These are phyloP conservation scores for Salinomyces thailandicus DNA, from an alignment of 2,329 filamentous ascomycete genomes.

Conservation along the genomic window DNA sequence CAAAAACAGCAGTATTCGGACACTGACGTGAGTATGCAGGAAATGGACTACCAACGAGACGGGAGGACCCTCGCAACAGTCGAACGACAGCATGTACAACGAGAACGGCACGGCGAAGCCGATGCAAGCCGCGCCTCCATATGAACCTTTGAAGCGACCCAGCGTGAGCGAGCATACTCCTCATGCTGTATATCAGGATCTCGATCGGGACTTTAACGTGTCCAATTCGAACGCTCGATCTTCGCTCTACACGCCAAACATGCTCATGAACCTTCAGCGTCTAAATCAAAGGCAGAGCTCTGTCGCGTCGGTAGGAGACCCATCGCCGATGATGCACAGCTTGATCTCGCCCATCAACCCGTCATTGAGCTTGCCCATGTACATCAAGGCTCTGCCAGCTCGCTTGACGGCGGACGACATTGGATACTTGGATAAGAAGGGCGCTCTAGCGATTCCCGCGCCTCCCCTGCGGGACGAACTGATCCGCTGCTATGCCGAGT, in stretches of 20 bases:
- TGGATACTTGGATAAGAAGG: slow-evolving; percentile 72
- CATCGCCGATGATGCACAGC: slow-evolving; percentile 15
- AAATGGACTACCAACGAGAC: slow-evolving; percentile 25
- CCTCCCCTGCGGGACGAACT: slow-evolving; percentile 65
- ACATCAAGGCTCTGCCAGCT: slow-evolving; percentile 67
- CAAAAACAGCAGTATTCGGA: neutral
- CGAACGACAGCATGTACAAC: slow-evolving; percentile 5
- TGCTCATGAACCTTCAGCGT: slow-evolving; percentile 23
- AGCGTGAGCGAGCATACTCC: slow-evolving; percentile 42
- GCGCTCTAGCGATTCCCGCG: slow-evolving; percentile 67
- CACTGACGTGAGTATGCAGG: slow-evolving; percentile 11
- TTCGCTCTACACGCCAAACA: slow-evolving; percentile 20
- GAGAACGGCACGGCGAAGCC: slow-evolving; percentile 10
- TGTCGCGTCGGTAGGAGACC: slow-evolving; percentile 11
- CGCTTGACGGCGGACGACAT: slow-evolving; percentile 74
- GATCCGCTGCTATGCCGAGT: slow-evolving; percentile 73
- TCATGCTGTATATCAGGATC: slow-evolving; percentile 44
- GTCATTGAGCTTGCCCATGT: slow-evolving; percentile 46
- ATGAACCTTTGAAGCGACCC: slow-evolving; percentile 17
- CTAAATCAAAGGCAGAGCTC: slow-evolving; percentile 16
- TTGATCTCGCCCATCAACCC: slow-evolving; percentile 19
- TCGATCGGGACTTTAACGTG: slow-evolving; percentile 15
- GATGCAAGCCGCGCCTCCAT: slow-evolving; percentile 24
- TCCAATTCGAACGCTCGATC: slow-evolving; percentile 9
- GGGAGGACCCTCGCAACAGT: slow-evolving; percentile 10